phyloP scores from a whole-genome alignment of 2,329 filamentous ascomycete species.

The Cytospora mali region DNA sequence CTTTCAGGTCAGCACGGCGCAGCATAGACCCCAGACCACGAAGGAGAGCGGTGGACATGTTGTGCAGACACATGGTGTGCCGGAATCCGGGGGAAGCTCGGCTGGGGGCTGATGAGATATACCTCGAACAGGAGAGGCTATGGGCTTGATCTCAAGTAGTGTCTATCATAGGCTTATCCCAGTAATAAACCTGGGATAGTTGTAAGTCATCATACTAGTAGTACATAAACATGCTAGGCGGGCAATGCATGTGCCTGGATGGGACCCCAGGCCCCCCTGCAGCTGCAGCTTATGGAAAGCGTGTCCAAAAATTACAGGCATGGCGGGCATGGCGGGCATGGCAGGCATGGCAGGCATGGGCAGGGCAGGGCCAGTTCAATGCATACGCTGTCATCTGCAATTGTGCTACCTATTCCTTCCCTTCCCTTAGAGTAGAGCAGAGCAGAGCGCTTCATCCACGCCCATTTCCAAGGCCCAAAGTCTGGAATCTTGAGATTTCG shows the following conservation, averaged over 20 bases:
- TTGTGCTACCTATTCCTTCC: neutral
- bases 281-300: conserved; percentile 18
- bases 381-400: conserved; percentile 12
- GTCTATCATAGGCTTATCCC: neutral
- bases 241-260: neutral
- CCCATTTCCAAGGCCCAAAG: neutral
- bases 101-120: neutral
- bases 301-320: conserved; percentile 24
- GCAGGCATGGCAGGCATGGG: too few relatives aligned
- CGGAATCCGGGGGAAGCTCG: neutral
- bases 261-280: neutral
- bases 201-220: too few relatives aligned
- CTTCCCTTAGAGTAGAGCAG: neutral
- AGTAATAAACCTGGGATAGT: too few relatives aligned
- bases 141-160: neutral
- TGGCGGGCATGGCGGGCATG: too few relatives aligned
- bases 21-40: too few relatives aligned
- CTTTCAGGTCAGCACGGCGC: too few relatives aligned
- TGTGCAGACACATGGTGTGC: neutral
- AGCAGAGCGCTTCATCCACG: neutral
- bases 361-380: neutral
- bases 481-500: neutral
- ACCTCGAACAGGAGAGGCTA: neutral
- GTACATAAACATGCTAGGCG: neutral
- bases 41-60: neutral